Evolutionary conservation across 2,329 filamentous ascomycete genomes (phyloP), one percentile per base, ranked within the genome.

Genomic region (Colletotrichum echinochloae): DNA sequence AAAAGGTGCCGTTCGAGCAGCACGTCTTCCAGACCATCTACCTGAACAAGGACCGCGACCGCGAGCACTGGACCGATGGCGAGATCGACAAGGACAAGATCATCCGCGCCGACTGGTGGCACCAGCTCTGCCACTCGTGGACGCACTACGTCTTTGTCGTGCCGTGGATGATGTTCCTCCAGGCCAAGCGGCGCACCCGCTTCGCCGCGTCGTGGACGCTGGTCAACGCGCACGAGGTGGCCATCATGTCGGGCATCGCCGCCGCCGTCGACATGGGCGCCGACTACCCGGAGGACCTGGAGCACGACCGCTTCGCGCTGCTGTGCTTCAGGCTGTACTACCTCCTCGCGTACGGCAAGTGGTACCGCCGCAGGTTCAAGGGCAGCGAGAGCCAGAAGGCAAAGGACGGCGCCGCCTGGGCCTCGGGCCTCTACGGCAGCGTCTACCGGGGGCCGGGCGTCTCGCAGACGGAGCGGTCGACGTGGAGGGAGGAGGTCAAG

Each of bases 211-310:
- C 85, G 23, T 92, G 90, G 90, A 92, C 90, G 0, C 83, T 92
- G 67, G 87, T 92, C 69, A 90, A 90, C 70, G 88, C 88, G 2
- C 88, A 93, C 75, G 91, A 93, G 77, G 85, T 91, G 18, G 91
- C 91, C 16, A 87, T 90, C 68, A 89, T 93, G 73, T 89, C 86
- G 44, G 91, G 91, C 1, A 89, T 92, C 60, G 89, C 89, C 3
- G 91, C 90, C 1, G 91, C 91, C 0, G 90, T 91, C 26, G 88
- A 91, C 72, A 80, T 93, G 16, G 91, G 91, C 1, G 91, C 90
- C 0, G 80, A 81, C 8, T 93, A 92, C 75, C 88, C 88, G 0
- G 86, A 85, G 70, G 89, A 91, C 74, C 76, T 91, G 1, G 89
- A 91, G 78, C 78, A 87, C n/a, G 89, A 91, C 71, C 82, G 81